Evolutionary conservation across 495 filamentous ascomycete species (phyloP), one percentile per base, ranked within the genome.

Genomic region (Sporormia fimetaria): DNA sequence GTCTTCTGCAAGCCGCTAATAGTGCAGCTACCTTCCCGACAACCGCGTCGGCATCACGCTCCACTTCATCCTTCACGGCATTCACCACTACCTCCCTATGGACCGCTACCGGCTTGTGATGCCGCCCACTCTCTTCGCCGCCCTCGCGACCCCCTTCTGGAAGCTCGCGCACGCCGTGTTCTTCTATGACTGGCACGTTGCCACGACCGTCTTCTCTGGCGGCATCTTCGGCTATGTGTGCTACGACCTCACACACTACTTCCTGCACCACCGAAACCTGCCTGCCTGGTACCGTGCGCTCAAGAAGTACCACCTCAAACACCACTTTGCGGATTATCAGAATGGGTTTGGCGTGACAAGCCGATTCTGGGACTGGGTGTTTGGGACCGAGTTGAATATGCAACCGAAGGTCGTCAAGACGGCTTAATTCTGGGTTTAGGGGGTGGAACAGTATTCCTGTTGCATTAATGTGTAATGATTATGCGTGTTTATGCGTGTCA

Each of bases 331-430:
- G 18, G 92, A 99, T 55, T 95, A 81, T 58, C 81, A 95, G 61
- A 86, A 92, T 44, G 92, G 92, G n/a, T 99, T 95, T 47, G 92
- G 92, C 16, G 90, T 99, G 20, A 95, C 90, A n/a, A 94, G 83
- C 65, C 75, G 79, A 26, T 92, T 99, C 72, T 99, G 92, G 92
- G 92, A 99, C 58, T 64, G 62, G 7, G 64, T 96, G 1, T 99
- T 99, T 56, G 81, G 83, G 33, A 99, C 92, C 12, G 81, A 90
- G 64, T 63, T 98, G 21, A 47, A 57, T n/a, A 55, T 61, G 56
- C 57, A 50, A 28, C 54, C 63, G 20, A 66, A 64, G 54, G 48
- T 63, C 22, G 17, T 63, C 31, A 66, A 66, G 56, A 29, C 52
- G 21, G 11, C 49, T 5, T 60, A 23, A 46, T 16, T 10, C 18